Conservation (phyloP, 139 green algal genomes). For the Chlamydomonas applanata region DNA sequence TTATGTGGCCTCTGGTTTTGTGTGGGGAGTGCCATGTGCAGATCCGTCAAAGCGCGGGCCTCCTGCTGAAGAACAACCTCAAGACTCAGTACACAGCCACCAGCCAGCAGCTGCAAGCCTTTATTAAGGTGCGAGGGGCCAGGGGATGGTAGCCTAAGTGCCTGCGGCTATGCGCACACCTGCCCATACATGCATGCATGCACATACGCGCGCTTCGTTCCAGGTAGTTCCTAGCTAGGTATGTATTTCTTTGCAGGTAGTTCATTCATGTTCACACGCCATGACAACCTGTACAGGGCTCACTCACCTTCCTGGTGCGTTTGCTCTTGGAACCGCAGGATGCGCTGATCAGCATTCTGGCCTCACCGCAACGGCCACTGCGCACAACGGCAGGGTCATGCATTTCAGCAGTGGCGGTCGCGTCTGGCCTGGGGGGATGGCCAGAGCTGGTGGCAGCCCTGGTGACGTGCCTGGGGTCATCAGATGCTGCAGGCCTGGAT, state of each 20-base stretch:
- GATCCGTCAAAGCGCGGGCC: slow-evolving; percentile 87
- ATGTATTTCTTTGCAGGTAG: no score
- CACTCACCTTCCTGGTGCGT: neutral
- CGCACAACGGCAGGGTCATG: slow-evolving; percentile 81
- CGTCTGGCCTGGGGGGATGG: slow-evolving; percentile 65
- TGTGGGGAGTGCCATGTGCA: slow-evolving; percentile 23
- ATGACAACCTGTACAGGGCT: no score
- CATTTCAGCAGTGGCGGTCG: slow-evolving; percentile 49
- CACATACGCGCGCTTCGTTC: no score
- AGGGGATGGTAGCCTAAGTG: no score
- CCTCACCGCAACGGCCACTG: slow-evolving; percentile 55
- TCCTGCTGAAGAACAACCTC: slow-evolving; percentile 97
- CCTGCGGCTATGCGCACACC: no score
- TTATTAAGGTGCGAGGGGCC: slow-evolving; percentile 70
- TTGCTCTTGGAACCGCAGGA: slow-evolving; percentile 21
- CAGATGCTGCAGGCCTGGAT: slow-evolving; percentile 62
- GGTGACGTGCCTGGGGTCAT: slow-evolving; percentile 45
- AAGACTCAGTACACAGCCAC: slow-evolving; percentile 59
- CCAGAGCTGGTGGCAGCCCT: slow-evolving; percentile 75
- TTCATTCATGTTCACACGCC: no score
- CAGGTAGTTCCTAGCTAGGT: no score
- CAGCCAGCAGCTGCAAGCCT: slow-evolving; percentile 52
- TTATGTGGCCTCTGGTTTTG: no score
- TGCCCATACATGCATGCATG: no score
- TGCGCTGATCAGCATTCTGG: slow-evolving; percentile 71